Evolutionary conservation across 2,329 filamentous ascomycete species (phyloP).

Genomic region (Aspergillus niger): DNA sequence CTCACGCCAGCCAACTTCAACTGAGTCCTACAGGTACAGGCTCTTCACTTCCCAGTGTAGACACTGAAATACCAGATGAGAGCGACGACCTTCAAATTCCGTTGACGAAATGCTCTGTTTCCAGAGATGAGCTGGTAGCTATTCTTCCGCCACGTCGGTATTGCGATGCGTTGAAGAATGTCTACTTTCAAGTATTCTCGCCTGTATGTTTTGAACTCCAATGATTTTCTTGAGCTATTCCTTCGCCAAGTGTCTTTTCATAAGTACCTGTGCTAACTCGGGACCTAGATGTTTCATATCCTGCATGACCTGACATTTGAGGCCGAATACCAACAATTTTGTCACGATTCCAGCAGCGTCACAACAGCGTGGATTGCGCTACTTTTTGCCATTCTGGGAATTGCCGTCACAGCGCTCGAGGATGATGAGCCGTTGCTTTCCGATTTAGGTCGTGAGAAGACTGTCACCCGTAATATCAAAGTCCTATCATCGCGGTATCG

Average conservation of each 20-base stretch:
- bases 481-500: slow-evolving; percentile 41
- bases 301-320: slow-evolving; percentile 46
- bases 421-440: slow-evolving; percentile 39
- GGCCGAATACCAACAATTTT: slow-evolving; percentile 42
- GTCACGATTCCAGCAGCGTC: slow-evolving; percentile 37
- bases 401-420: slow-evolving; percentile 41
- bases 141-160: slow-evolving; percentile 39
- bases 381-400: slow-evolving; percentile 42
- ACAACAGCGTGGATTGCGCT: slow-evolving; percentile 43
- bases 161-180: slow-evolving; percentile 39
- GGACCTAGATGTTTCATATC: slow-evolving; percentile 41
- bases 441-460: slow-evolving; percentile 41
- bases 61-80: slow-evolving; percentile 30
- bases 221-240: background rate
- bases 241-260: background rate
- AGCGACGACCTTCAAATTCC: slow-evolving; percentile 39
- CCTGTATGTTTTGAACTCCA: slow-evolving; percentile 31
- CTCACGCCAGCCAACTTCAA: slow-evolving; percentile 35
- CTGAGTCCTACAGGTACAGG: slow-evolving; percentile 29
- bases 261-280: background rate
- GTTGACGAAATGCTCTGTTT: slow-evolving; percentile 30
- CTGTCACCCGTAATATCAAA: slow-evolving; percentile 40
- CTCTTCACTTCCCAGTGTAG: slow-evolving; percentile 29
- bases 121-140: slow-evolving; percentile 33
- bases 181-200: slow-evolving; percentile 43